A percentile compares a stretch with the other conserved stretches of the same genome.
These are phyloP conservation scores for Auriscalpium vulgare DNA, from an alignment of 768 basidiomycete genomes.

Conservation along the genomic window DNA sequence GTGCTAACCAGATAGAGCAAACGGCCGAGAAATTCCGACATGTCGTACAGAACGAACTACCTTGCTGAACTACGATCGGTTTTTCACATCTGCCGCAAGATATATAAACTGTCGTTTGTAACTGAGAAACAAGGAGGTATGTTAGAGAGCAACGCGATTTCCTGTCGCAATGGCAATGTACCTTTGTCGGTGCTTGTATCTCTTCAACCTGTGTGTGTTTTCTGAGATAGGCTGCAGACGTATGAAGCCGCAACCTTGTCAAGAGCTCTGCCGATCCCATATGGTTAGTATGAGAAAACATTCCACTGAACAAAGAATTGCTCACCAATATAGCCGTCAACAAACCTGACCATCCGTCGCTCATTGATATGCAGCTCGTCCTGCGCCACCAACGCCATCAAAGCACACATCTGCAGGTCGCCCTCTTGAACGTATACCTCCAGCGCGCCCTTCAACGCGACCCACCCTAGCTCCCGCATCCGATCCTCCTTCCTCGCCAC, in stretches of 20 bases:
- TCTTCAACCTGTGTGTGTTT: slow-evolving; percentile 49
- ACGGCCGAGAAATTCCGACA: slow-evolving; percentile 41
- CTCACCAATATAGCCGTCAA: slow-evolving; percentile 71
- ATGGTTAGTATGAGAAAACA: neutral
- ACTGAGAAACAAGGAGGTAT: slow-evolving; percentile 27
- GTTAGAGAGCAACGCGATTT: neutral
- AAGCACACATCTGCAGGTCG: slow-evolving; percentile 74
- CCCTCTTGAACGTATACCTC: slow-evolving; percentile 37
- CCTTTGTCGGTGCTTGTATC: slow-evolving; percentile 45
- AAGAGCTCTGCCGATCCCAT: slow-evolving; percentile 45
- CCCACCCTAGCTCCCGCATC: neutral
- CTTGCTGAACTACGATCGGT: slow-evolving; percentile 41
- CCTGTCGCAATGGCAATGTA: slow-evolving; percentile 21
- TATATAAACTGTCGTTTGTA: slow-evolving; percentile 66
- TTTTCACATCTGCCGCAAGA: slow-evolving; percentile 65
- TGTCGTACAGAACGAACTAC: slow-evolving; percentile 44
- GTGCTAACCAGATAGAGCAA: slow-evolving; percentile 69
- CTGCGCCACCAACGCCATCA: slow-evolving; percentile 55
- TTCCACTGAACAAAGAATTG: neutral
- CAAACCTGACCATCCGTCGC: slow-evolving; percentile 39
- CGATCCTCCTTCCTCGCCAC: neutral
- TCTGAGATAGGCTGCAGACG: slow-evolving; percentile 67
- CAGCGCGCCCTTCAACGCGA: slow-evolving; percentile 2
- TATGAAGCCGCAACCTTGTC: slow-evolving; percentile 50
- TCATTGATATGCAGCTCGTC: slow-evolving; percentile 45